Evolutionary conservation across 2,329 filamentous ascomycete species (phyloP), one percentile per base, ranked within the genome.

Genomic region (Paraphaeosphaeria sporulosa): DNA sequence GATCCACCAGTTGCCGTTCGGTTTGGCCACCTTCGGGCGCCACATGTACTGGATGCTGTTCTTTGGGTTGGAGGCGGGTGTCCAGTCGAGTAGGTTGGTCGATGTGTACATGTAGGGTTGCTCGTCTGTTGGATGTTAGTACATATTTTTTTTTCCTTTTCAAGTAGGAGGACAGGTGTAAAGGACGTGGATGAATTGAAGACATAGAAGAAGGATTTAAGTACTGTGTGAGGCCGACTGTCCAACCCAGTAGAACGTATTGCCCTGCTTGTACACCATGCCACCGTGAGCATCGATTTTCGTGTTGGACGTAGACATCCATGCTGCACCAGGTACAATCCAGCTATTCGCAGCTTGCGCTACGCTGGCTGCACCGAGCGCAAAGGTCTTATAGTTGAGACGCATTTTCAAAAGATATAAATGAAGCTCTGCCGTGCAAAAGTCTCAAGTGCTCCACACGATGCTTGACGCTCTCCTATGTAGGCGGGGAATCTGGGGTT

Each of bases 211-310:
- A 47, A 27, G 44, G 30, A 4, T 36, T 21, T 46, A 55, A 59
- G 40, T 69, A 71, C 70, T 73, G 66, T 74, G 73, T 56, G 70
- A 75, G 13, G 73, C 73, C 42, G 70, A 72, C 12, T 80, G 76
- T 3, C 79, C 79, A 57, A 79, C 61, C 78, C 78, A 81, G 56
- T 80, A 80, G 58, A 79, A 81, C 1, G 74, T 79, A 58, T 74
- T 70, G 7, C 71, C 77, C 6, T 72, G 66, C 63, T 79, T 66
- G 1, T 78, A 65, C 40, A 80, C 72, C 49, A 71, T 73, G 9
- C 79, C 78, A 25, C 78, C 78, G 62, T 80, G 78, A 2, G 78
- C 78, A 59, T 81, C 77, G 56, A 80, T 80, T 58, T 77, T 79
- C 32, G 74, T 75, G 32, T 74, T 75, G 9, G 70, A 69, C 2